Conservation (phyloP, 2,329 filamentous ascomycete species). For the Phyllosticta citribraziliensis region DNA sequence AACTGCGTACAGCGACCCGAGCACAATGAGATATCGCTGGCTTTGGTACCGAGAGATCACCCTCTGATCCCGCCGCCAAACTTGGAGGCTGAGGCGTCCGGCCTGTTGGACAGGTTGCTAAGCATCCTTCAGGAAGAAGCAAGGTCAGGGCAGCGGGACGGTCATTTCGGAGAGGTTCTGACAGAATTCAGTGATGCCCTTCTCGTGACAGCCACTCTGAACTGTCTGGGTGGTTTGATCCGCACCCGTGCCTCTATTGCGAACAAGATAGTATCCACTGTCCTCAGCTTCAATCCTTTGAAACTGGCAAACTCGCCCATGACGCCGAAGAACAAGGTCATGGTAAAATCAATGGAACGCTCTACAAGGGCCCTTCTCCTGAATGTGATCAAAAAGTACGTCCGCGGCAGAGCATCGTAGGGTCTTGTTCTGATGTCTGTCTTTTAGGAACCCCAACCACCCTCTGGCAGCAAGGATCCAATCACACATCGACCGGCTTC, state of each 20-base stretch:
- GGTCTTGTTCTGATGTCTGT: slow-evolving; percentile 3
- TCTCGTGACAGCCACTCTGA: slow-evolving; percentile 82
- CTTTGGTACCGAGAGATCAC: slow-evolving; percentile 76
- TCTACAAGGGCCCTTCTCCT: slow-evolving; percentile 76
- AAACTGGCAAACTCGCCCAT: slow-evolving; percentile 68
- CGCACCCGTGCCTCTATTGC: slow-evolving; percentile 71
- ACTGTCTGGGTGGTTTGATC: slow-evolving; percentile 73
- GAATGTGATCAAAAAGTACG: slow-evolving; percentile 70
- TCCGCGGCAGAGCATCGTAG: slow-evolving; percentile 6
- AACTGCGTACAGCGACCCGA: slow-evolving; percentile 50
- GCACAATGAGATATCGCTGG: slow-evolving; percentile 74
- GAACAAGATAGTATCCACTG: slow-evolving; percentile 73
- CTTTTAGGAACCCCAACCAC: slow-evolving; percentile 64
- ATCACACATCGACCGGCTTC: slow-evolving; percentile 73
- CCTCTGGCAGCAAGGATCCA: slow-evolving; percentile 70
- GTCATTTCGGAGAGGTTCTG: slow-evolving; percentile 13
- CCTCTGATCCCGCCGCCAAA: slow-evolving; percentile 66
- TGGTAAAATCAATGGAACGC: slow-evolving; percentile 89
- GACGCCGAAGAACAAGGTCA: slow-evolving; percentile 68
- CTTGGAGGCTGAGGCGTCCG: slow-evolving; percentile 86
- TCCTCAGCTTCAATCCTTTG: slow-evolving; percentile 87
- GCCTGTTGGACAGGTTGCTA: slow-evolving; percentile 80
- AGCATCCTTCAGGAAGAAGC: slow-evolving; percentile 75
- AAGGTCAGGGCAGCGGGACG: slow-evolving; percentile 47
- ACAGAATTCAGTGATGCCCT: slow-evolving; percentile 61